phyloP scores from a whole-genome alignment of 2,329 filamentous ascomycete species.

The Akanthomyces muscarius region DNA sequence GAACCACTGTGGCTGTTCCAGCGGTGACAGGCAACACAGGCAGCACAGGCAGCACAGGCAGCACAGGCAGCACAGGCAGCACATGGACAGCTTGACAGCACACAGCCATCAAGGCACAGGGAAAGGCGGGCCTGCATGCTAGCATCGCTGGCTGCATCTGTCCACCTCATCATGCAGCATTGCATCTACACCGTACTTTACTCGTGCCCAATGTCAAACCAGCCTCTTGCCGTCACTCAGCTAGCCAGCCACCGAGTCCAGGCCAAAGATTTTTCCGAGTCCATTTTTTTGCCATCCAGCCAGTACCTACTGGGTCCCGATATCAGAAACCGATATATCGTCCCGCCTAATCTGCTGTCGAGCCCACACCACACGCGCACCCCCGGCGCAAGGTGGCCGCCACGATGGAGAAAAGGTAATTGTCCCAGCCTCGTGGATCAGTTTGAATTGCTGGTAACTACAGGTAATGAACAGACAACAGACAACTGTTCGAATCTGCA shows the following conservation, averaged over 20 bases:
- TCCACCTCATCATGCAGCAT: neutral
- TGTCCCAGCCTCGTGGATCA: neutral
- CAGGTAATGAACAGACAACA: too few species aligned
- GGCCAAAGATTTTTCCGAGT: neutral
- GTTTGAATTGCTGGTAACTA: neutral
- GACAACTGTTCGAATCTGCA: too few species aligned
- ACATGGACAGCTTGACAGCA: too few species aligned
- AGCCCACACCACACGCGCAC: neutral
- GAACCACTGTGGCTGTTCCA: too few species aligned
- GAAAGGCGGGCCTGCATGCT: neutral
- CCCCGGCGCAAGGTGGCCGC: neutral
- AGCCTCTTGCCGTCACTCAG: neutral
- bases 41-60: too few species aligned
- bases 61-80: too few species aligned
- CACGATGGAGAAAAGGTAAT: neutral
- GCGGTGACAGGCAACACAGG: too few species aligned
- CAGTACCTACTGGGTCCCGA: neutral
- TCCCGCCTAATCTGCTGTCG: neutral
- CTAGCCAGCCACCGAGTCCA: neutral
- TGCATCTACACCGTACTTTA: conserved; percentile 12
- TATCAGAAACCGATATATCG: neutral
- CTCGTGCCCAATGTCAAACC: neutral
- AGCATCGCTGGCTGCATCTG: neutral
- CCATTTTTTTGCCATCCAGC: neutral
- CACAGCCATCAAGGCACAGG: too few species aligned